These are phyloP conservation scores for Pogostemon cablin DNA, from an alignment of 257 asterid species.

Conservation along the genomic window DNA sequence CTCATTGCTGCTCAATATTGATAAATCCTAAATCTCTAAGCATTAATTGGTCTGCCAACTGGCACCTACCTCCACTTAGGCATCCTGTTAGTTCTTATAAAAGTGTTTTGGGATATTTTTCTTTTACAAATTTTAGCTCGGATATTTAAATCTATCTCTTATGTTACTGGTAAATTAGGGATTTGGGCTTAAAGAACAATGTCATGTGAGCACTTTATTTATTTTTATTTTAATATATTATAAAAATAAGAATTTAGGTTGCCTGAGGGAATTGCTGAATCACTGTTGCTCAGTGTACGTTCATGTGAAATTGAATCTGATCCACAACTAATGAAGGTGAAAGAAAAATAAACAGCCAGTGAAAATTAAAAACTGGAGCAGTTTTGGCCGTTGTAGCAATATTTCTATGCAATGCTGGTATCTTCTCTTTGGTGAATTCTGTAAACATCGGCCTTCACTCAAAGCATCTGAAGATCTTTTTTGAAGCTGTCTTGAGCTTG, in stretches of 20 bases:
- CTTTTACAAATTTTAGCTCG: no score
- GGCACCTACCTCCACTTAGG: no score
- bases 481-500: constrained; percentile 10
- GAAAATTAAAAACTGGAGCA: not conserved
- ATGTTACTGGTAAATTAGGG: no score
- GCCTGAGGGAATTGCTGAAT: not conserved
- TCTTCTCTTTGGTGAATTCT: not conserved
- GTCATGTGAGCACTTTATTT: not conserved
- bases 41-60: no score
- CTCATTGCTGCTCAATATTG: no score
- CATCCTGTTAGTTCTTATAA: no score
- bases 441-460: no score
- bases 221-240: no score
- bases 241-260: not conserved
- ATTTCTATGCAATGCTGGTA: not conserved
- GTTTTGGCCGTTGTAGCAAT: not conserved
- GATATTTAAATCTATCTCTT: no score
- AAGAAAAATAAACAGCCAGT: not conserved
- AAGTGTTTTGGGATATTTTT: no score
- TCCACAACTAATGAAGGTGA: not conserved
- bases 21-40: no score
- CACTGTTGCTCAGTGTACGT: not conserved
- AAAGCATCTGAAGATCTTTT: not conserved
- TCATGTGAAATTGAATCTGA: not conserved
- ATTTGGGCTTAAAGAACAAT: not conserved